Evolutionary conservation across 2,329 filamentous ascomycete species (phyloP).

Genomic region (Trichoderma breve): DNA sequence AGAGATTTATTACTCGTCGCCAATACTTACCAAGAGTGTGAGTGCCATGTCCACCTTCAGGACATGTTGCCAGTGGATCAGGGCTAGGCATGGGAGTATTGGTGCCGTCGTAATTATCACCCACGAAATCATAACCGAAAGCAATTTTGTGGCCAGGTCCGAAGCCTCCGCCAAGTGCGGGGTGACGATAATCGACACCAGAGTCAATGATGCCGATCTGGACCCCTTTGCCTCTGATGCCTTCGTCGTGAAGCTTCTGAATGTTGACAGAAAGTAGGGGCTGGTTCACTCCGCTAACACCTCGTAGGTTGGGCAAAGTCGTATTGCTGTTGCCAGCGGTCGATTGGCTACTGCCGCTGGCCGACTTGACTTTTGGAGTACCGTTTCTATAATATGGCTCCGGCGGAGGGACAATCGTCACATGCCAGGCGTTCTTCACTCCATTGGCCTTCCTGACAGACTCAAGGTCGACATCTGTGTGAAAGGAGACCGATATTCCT

Average conservation of each 20-base stretch:
- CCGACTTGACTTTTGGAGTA: not conserved
- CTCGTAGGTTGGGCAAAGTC: not conserved
- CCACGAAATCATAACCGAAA: constrained; percentile 28
- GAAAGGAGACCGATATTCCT: not conserved
- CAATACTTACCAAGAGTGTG: constrained; percentile 19
- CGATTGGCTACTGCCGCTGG: not conserved
- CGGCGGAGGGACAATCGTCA: not conserved
- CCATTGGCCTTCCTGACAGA: not conserved
- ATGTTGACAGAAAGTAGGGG: constrained; percentile 20
- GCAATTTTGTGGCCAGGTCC: constrained; percentile 45
- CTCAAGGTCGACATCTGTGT: not conserved
- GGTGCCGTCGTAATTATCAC: constrained; percentile 24
- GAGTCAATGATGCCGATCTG: constrained; percentile 21
- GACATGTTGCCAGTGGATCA: constrained; percentile 26
- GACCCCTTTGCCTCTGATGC: constrained; percentile 22
- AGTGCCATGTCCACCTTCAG: constrained; percentile 25
- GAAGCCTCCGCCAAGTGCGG: constrained; percentile 59
- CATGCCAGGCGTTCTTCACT: constrained; percentile 5
- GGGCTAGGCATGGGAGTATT: constrained; percentile 23
- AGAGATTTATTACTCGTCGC: too few species aligned
- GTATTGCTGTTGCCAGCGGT: too few species aligned
- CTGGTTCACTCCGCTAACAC: not conserved
- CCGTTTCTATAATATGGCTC: not conserved
- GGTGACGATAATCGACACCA: constrained; percentile 57
- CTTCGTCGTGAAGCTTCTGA: constrained; percentile 20